Evolutionary conservation across 2,329 filamentous ascomycete genomes (phyloP).

Genomic region (Pseudofabraea citricarpa): DNA sequence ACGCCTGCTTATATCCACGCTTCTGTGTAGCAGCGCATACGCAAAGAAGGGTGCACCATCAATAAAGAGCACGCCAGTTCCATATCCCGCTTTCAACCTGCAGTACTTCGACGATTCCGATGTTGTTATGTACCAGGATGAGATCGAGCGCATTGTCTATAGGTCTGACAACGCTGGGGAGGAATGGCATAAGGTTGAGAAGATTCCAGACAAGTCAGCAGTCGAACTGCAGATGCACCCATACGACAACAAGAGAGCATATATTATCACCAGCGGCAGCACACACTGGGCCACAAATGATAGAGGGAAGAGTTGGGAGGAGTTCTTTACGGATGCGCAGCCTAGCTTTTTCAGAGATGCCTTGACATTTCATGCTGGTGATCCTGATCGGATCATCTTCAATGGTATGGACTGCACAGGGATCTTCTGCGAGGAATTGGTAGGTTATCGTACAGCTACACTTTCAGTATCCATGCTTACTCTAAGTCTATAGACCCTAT

Average conservation of each 20-base stretch:
- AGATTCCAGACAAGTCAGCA: constrained; percentile 58
- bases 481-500: constrained; percentile 40
- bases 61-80: constrained; percentile 60
- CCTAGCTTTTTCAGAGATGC: constrained; percentile 50
- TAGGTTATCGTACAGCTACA: constrained; percentile 19
- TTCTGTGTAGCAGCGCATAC: constrained; percentile 19
- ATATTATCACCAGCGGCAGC: constrained; percentile 64
- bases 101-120: constrained; percentile 92
- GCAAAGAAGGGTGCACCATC: constrained; percentile 46
- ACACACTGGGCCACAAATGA: constrained; percentile 82
- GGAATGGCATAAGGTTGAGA: constrained; percentile 64
- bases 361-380: constrained; percentile 76
- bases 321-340: constrained; percentile 60
- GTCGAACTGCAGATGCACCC: constrained; percentile 69
- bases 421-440: constrained; percentile 57
- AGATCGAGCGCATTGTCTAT: constrained; percentile 59
- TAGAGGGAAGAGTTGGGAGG: constrained; percentile 73
- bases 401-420: constrained; percentile 67
- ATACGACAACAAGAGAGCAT: constrained; percentile 73
- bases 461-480: constrained; percentile 34
- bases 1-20: constrained; percentile 21
- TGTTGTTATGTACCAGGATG: constrained; percentile 70
- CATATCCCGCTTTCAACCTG: constrained; percentile 58
- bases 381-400: constrained; percentile 82
- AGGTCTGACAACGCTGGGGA: constrained; percentile 78